These are phyloP conservation scores for Hypoxylon cercidicola DNA, from an alignment of 495 filamentous ascomycete species.

Conservation along the genomic window DNA sequence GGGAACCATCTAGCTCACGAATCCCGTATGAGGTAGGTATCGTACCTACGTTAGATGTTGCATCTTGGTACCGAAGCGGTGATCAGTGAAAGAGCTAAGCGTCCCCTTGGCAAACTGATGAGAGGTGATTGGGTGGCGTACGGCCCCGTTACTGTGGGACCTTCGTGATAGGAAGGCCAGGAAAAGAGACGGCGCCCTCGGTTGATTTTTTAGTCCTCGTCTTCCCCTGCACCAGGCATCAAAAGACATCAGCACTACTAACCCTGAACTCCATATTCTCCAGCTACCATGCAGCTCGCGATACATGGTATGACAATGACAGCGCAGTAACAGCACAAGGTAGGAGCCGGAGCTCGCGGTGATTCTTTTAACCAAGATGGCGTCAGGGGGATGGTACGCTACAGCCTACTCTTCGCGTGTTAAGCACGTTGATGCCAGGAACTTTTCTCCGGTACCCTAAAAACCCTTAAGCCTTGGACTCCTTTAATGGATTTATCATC, in stretches of 20 bases:
- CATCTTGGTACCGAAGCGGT: constrained; percentile 4
- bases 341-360: no score
- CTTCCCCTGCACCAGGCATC: constrained; percentile 35
- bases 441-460: constrained; percentile 20
- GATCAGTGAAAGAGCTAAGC: constrained; percentile 18
- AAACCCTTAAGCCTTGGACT: not conserved
- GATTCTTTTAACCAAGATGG: constrained; percentile 1
- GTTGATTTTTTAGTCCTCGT: constrained; percentile 22
- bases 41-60: not conserved
- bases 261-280: no score
- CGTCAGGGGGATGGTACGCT: constrained; percentile 21
- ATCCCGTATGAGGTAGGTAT: no score
- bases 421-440: constrained; percentile 39
- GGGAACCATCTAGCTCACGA: not conserved
- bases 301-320: no score
- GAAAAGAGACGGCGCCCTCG: constrained; percentile 28
- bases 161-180: constrained; percentile 3
- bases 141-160: constrained; percentile 27
- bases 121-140: constrained; percentile 31
- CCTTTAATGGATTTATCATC: constrained; percentile 43
- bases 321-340: no score
- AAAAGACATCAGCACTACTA: constrained; percentile 3
- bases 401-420: constrained; percentile 24
- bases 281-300: no score
- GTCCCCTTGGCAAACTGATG: constrained; percentile 28